Conservation (phyloP, 1,139 yeast species). For the Schizosaccharomyces versatilis region DNA sequence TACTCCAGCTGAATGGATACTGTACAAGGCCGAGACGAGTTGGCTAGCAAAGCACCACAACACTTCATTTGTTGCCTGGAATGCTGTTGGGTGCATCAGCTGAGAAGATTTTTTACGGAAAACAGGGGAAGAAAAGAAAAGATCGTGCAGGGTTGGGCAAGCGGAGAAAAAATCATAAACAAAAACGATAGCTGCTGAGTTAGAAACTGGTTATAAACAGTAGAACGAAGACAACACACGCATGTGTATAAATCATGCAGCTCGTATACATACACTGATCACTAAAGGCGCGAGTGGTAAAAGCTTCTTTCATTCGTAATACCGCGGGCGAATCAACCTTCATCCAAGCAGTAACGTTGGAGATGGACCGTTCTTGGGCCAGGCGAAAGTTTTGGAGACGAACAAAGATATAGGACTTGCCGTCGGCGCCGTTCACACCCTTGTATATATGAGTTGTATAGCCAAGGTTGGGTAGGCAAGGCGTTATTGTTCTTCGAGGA, state of each 20-base stretch:
- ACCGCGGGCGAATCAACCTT: neutral
- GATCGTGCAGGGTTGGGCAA: conserved; percentile 5
- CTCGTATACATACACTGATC: conserved; percentile 29
- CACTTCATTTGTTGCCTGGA: conserved; percentile 27
- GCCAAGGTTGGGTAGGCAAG: neutral
- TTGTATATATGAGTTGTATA: neutral
- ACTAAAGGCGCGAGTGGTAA: conserved; percentile 71
- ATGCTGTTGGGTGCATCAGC: neutral
- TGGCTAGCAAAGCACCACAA: conserved; percentile 65
- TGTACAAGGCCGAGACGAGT: conserved; percentile 40
- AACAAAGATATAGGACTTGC: neutral
- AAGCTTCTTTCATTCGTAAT: conserved; percentile 42
- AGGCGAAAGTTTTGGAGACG: neutral
- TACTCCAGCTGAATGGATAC: conserved; percentile 40
- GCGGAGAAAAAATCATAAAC: conserved; percentile 13
- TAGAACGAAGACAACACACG: too few relatives aligned
- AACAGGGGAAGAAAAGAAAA: neutral
- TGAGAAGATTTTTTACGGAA: neutral
- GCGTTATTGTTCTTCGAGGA: neutral
- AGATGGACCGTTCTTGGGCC: neutral
- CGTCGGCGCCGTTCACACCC: neutral
- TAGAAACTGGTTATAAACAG: too few relatives aligned
- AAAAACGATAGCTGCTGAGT: conserved; percentile 11
- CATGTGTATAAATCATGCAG: conserved; percentile 16
- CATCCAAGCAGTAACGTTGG: neutral